phyloP scores from a whole-genome alignment of 192 early-diverging fungal genomes.

The Podila epigama region DNA sequence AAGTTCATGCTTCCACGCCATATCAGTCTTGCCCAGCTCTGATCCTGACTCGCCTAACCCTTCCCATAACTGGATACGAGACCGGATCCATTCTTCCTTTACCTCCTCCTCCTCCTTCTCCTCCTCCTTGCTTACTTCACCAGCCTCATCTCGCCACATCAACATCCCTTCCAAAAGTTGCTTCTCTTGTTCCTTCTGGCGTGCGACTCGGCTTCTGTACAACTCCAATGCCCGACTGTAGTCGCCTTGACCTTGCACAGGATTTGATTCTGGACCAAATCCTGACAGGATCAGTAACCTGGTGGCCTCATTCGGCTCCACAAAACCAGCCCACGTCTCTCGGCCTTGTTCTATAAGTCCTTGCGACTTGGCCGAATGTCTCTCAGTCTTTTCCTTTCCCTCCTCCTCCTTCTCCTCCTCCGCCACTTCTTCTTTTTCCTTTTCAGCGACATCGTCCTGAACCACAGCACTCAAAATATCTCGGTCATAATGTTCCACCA shows the following conservation, averaged over 20 bases:
- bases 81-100: conserved; percentile 14
- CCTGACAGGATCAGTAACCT: conserved; percentile 24
- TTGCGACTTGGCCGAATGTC: background rate
- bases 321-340: background rate
- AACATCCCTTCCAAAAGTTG: conserved; percentile 15
- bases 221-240: conserved; percentile 26
- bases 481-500: conserved; percentile 21
- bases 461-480: conserved; percentile 31
- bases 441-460: background rate
- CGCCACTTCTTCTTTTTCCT: background rate
- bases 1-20: conserved; percentile 40
- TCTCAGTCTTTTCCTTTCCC: background rate
- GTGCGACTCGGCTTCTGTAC: conserved; percentile 29
- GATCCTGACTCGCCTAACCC: conserved; percentile 1
- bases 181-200: conserved; percentile 23
- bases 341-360: background rate
- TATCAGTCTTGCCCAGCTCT: conserved; percentile 27
- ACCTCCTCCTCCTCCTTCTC: background rate
- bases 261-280: conserved; percentile 30
- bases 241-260: conserved; percentile 24
- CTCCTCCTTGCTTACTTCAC: background rate
- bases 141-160: background rate
- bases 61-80: conserved; percentile 5
- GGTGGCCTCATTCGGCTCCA: conserved; percentile 22
- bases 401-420: background rate